phyloP scores from a whole-genome alignment of 2,329 filamentous ascomycete genomes.

The Ophiocordyceps camponoti-floridani region DNA sequence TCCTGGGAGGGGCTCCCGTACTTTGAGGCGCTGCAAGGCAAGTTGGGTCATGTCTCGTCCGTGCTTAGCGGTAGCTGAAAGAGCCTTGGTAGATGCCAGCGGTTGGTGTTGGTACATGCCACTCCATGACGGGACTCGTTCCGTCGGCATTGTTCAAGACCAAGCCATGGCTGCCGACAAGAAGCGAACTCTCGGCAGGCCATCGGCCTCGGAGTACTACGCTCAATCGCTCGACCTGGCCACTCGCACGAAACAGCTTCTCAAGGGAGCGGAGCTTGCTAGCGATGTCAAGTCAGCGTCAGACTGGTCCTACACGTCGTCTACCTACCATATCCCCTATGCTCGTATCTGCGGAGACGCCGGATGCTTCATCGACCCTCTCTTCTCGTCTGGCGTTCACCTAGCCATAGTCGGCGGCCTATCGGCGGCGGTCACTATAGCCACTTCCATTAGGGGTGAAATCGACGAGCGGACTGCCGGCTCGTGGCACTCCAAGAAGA shows the following conservation, averaged over 20 bases:
- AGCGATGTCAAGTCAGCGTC: conserved; percentile 21
- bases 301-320: conserved; percentile 28
- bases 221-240: conserved; percentile 13
- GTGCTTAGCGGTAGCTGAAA: background rate
- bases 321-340: conserved; percentile 19
- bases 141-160: conserved; percentile 23
- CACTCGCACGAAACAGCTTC: conserved; percentile 11
- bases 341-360: conserved; percentile 26
- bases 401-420: conserved; percentile 23
- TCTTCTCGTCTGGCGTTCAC: conserved; percentile 29
- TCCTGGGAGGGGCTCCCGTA: conserved; percentile 17
- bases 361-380: conserved; percentile 29
- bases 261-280: conserved; percentile 14
- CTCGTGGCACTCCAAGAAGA: conserved; percentile 25
- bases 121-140: conserved; percentile 24
- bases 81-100: conserved; percentile 17
- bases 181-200: conserved; percentile 4
- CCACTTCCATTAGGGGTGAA: conserved; percentile 18
- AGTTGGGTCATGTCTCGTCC: background rate
- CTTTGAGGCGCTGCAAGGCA: conserved; percentile 22
- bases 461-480: conserved; percentile 16
- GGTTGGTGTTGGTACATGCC: conserved; percentile 34
- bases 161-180: conserved; percentile 20
- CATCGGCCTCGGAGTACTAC: conserved; percentile 14
- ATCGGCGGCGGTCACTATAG: conserved; percentile 25